Evolutionary conservation across 257 asterid species (phyloP), one percentile per base, ranked within the genome.

Genomic region (Nicotiana otophora): DNA sequence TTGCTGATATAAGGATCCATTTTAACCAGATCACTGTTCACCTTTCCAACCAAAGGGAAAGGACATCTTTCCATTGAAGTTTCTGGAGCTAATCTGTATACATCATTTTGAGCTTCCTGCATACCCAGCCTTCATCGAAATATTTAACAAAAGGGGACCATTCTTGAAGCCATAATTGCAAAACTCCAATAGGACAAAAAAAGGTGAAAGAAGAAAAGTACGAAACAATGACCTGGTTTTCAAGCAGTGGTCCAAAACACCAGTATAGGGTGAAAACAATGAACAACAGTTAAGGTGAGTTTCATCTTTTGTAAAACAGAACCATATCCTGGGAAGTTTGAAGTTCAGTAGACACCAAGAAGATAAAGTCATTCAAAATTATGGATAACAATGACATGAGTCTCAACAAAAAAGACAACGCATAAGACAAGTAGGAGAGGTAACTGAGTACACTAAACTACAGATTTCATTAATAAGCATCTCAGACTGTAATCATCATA

Each of bases 361-460:
- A 77, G 39, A 70, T 64, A 36, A 78, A 77, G 58, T 58, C 26
- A 66, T 80, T 86, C 81, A 75, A 58, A 81, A 68, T 68, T 79
- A 36, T 72, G 85, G 70, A 83, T 83, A 81, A 83, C 15, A 80
- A 77, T 81, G 92, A 87, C 92, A 85, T 58, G 20, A 30, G 53
- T 46, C 51, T 63, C 75, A 81, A 64, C 55, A 36, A 81, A 60
- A 57, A 55, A 84, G 84, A 82, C 86, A 84, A 81, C 66, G 83
- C 78, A 84, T 86, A 83, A 87, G 92, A 89, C 89, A 85, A 84
- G 86, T 80, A 63, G 66, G 69, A 80, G 81, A 80, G 81, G 77
- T 30, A 83, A 60, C 57, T 82, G 77, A 75, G 77, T 84, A 69
- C 82, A 79, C 84, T 86, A 78, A 78, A 63, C 31, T 81, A 90